phyloP scores from a whole-genome alignment of 768 basidiomycete species.

The Boletus vinaceobasis region DNA sequence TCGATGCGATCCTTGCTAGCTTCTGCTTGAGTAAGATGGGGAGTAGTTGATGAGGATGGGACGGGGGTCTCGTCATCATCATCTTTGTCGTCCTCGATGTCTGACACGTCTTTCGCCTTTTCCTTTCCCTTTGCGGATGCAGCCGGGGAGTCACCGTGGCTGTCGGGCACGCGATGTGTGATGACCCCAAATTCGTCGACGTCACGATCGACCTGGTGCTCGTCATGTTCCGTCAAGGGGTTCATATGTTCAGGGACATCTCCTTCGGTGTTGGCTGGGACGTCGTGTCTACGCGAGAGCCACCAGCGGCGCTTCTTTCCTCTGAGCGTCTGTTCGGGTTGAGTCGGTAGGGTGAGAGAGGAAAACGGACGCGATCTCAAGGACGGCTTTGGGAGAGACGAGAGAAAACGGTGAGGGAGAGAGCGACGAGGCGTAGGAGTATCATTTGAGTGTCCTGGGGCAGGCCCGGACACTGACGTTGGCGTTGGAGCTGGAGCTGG shows the following conservation, averaged over 20 bases:
- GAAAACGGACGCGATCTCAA: slow-evolving; percentile 13
- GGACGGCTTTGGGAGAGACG: slow-evolving; percentile 28
- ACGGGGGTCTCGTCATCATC: not conserved
- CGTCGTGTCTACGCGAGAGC: slow-evolving; percentile 18
- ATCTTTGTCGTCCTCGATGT: slow-evolving; percentile 5
- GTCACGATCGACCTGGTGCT: slow-evolving; percentile 28
- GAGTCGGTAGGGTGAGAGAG: slow-evolving; percentile 19
- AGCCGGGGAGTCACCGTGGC: slow-evolving; percentile 23
- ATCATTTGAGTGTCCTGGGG: slow-evolving; percentile 3
- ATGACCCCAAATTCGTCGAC: slow-evolving; percentile 27
- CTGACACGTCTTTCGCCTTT: slow-evolving; percentile 26
- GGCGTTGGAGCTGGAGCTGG: slow-evolving; percentile 9
- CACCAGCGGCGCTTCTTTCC: slow-evolving; percentile 27
- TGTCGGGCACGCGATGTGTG: slow-evolving; percentile 28
- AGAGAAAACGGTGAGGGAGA: slow-evolving; percentile 35
- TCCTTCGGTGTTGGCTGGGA: slow-evolving; percentile 13
- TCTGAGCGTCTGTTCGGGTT: slow-evolving; percentile 28
- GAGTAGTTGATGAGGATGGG: slow-evolving; percentile 21
- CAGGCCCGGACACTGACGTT: slow-evolving; percentile 5
- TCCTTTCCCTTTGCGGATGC: slow-evolving; percentile 36
- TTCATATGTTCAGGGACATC: slow-evolving; percentile 13
- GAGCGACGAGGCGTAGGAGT: slow-evolving; percentile 8
- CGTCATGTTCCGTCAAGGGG: slow-evolving; percentile 24
- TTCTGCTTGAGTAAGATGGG: slow-evolving; percentile 3
- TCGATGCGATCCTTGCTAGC: not conserved